phyloP scores from a whole-genome alignment of 2,329 filamentous ascomycete species.

The Botrytis cinerea region DNA sequence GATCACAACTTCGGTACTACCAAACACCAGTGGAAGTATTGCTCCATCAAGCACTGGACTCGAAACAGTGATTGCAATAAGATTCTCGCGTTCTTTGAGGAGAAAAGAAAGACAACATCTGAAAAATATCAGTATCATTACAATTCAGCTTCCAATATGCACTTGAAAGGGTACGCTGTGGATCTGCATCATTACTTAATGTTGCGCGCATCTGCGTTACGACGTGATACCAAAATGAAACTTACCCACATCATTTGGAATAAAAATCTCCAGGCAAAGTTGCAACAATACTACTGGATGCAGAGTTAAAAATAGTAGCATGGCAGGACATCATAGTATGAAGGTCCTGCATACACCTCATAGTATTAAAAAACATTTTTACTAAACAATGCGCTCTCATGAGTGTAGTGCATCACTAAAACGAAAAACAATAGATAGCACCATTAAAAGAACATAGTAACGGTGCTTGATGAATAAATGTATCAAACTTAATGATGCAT shows the following conservation, averaged over 20 bases:
- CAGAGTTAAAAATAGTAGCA: background rate
- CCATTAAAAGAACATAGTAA: no score
- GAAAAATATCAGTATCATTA: background rate
- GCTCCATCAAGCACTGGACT: no score
- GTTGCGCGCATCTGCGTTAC: background rate
- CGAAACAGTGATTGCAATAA: background rate
- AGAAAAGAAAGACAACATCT: no score
- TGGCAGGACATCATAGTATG: background rate
- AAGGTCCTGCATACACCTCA: background rate
- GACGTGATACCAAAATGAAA: background rate
- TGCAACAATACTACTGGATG: no score
- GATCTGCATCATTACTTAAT: background rate
- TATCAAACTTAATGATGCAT: background rate
- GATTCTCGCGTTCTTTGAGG: background rate
- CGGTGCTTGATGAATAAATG: background rate
- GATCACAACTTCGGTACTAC: background rate
- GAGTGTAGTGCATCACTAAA: background rate
- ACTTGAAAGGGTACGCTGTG: background rate
- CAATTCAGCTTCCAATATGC: no score
- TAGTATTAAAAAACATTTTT: background rate
- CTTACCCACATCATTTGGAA: background rate
- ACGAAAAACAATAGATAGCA: background rate
- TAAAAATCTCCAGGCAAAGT: background rate
- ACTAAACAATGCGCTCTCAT: background rate
- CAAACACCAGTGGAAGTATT: no score